Evolutionary conservation across 331 rosid genomes (phyloP).

Genomic region (Quercus lobata): DNA sequence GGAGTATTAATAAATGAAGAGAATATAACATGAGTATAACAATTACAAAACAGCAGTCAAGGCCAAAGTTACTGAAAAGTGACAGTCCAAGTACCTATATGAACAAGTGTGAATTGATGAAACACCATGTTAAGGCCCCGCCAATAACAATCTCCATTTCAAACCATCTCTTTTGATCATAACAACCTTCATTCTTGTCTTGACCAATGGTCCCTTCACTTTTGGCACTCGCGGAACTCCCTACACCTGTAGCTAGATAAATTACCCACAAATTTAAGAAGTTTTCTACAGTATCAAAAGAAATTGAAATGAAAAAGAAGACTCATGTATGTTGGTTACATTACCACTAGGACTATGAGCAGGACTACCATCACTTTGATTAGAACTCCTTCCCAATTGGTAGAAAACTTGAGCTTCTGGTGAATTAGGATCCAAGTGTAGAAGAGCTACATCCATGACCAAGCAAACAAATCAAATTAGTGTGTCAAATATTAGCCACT

Average conservation of each 20-base stretch:
- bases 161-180: background rate
- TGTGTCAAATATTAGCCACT: too few species aligned
- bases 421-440: too few species aligned
- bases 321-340: too few species aligned
- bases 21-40: too few species aligned
- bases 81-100: constrained; percentile 7
- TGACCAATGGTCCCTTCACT: constrained; percentile 5
- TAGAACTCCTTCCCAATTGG: background rate
- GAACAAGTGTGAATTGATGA: constrained; percentile 3
- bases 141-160: background rate
- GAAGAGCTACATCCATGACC: too few species aligned
- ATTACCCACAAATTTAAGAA: background rate
- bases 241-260: background rate
- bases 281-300: background rate
- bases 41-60: background rate
- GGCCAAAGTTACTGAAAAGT: background rate
- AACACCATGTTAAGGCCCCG: constrained; percentile 3
- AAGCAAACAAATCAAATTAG: too few species aligned
- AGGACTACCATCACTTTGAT: constrained; percentile 17
- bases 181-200: constrained; percentile 2
- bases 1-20: too few species aligned
- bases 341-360: background rate
- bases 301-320: background rate
- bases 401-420: too few species aligned
- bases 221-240: background rate